phyloP scores from a whole-genome alignment of 495 filamentous ascomycete species.

The Apodospora peruviana region DNA sequence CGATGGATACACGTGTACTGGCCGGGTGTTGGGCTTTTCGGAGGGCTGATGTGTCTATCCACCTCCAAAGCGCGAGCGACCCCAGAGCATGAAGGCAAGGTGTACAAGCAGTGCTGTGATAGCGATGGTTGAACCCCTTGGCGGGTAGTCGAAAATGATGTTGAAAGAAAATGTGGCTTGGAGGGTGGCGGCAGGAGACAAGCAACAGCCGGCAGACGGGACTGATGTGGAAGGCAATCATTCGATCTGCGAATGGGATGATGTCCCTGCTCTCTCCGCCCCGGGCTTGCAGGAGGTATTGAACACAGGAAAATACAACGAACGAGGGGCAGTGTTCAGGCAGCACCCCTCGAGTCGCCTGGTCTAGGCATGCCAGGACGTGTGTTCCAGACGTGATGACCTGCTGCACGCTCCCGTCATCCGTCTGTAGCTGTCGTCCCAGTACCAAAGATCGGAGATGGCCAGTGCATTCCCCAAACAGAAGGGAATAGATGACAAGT shows the following conservation, averaged over 20 bases:
- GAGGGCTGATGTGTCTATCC: constrained; percentile 4
- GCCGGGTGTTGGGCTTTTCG: neutral
- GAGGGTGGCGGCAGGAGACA: constrained; percentile 19
- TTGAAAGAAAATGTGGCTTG: constrained; percentile 29
- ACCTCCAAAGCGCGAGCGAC: too few relatives aligned
- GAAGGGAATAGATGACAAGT: constrained; percentile 7
- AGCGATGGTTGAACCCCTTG: neutral
- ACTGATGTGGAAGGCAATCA: constrained; percentile 15
- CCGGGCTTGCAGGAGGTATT: neutral
- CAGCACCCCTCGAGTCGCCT: constrained; percentile 28
- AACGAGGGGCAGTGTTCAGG: constrained; percentile 9
- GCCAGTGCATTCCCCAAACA: constrained; percentile 24
- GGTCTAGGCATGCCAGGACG: constrained; percentile 11
- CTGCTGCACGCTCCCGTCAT: constrained; percentile 15
- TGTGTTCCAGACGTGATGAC: constrained; percentile 17
- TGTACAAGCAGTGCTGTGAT: neutral
- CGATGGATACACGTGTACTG: constrained; percentile 23
- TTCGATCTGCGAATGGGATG: constrained; percentile 3
- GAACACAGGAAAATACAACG: constrained; percentile 1
- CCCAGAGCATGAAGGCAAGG: too few relatives aligned
- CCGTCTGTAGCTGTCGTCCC: neutral
- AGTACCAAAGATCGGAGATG: constrained; percentile 5
- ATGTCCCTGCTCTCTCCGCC: neutral
- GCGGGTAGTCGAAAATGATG: constrained; percentile 11
- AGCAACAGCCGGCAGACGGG: constrained; percentile 2